phyloP scores from a whole-genome alignment of 2,329 filamentous ascomycete species.

The Graphilbum fragrans region DNA sequence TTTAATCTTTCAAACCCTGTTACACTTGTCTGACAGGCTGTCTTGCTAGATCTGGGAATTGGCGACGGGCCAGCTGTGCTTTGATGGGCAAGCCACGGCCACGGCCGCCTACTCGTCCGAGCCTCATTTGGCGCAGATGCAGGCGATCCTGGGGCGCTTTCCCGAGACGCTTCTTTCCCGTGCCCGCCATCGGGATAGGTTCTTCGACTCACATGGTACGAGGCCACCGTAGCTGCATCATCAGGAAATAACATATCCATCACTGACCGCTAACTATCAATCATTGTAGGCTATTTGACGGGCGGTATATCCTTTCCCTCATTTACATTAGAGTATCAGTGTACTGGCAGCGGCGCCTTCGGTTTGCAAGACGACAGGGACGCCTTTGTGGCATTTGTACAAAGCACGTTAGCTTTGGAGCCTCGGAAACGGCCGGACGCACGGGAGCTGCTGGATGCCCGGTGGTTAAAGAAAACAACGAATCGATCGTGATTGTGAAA shows the following conservation, averaged over 20 bases:
- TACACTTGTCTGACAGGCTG: too few species aligned
- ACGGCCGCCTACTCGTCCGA: conserved; percentile 1
- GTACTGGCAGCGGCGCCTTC: conserved; percentile 1
- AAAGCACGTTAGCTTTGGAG: conserved; percentile 1
- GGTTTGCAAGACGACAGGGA: background rate
- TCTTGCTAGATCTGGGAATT: conserved; percentile 1
- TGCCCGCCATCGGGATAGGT: background rate
- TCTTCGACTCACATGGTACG: too few species aligned
- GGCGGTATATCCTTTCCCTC: conserved; percentile 1
- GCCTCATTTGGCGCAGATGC: conserved; percentile 3
- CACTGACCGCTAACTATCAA: background rate
- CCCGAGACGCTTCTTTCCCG: background rate
- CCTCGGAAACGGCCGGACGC: conserved; percentile 1
- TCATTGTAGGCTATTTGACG: background rate
- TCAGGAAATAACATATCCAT: too few species aligned
- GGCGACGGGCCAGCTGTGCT: conserved; percentile 1
- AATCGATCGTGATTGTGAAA: too few species aligned
- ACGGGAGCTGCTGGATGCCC: background rate
- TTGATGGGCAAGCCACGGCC: conserved; percentile 3
- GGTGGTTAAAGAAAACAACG: background rate
- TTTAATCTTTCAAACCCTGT: too few species aligned
- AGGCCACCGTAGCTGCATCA: too few species aligned
- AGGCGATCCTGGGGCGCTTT: background rate
- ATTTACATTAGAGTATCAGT: background rate
- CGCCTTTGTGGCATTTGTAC: conserved; percentile 1